These are phyloP conservation scores for Euptelea pleiosperma DNA, from an alignment of 164 flowering plant genomes.

Conservation along the genomic window DNA sequence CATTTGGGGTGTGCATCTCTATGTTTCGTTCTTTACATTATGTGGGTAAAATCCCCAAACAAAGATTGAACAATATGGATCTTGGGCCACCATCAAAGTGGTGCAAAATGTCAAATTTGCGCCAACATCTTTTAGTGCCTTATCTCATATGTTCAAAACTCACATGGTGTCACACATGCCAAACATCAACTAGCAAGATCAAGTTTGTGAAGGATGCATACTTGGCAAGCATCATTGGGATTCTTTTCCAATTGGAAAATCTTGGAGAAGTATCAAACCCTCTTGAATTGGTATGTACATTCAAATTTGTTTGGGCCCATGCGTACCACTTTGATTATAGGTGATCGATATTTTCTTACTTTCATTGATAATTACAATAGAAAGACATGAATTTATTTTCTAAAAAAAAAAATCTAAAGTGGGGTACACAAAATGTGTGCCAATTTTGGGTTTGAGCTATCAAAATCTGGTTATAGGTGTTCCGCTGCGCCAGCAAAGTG, in stretches of 20 bases:
- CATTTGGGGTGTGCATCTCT: no score
- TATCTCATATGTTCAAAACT: background rate
- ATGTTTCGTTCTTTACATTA: no score
- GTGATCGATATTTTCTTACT: conserved; percentile 4
- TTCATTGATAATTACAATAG: background rate
- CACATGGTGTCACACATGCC: background rate
- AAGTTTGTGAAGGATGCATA: conserved; percentile 2
- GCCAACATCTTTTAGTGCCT: no score
- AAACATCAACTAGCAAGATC: background rate
- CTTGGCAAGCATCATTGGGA: background rate
- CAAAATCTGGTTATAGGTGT: no score
- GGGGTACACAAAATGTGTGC: no score
- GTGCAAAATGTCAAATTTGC: no score
- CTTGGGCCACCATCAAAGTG: no score
- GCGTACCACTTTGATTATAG: background rate
- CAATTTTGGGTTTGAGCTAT: no score
- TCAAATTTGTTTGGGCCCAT: background rate
- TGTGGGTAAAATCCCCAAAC: no score
- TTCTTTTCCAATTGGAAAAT: background rate
- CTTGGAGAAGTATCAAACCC: background rate
- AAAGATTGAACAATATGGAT: no score
- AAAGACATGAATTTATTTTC: background rate
- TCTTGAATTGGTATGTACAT: background rate
- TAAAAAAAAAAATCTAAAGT: background rate
- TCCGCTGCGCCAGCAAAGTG: no score